Base-by-base conservation (phyloP, 2,329 filamentous ascomycete genomes). In the Xylariaceae sp. region DNA sequence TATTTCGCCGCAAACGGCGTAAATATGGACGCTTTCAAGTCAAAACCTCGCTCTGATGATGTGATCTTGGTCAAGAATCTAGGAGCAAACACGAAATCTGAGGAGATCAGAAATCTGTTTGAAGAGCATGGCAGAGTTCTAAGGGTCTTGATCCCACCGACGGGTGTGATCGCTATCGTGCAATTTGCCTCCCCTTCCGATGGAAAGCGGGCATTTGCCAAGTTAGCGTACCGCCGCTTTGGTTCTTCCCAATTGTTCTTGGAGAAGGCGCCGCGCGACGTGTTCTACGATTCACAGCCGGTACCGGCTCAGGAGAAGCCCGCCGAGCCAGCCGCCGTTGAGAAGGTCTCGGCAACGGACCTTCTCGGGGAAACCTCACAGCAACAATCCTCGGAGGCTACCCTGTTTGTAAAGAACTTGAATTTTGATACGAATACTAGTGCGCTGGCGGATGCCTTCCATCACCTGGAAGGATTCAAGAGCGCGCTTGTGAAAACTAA, bases 51-150 rank as follows among this genome's bases (percentile, higher is more conserved):
- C 70, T 93, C 93, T 61, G 92, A 97, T 72, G 88, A 85, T 17
- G 86, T 88, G 48, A 92, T 99, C 53, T 77, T 99, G 55, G 89
- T 97, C 51, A 99, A 99, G 77, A 97, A 97, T 73, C 92, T 99
- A 68, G 87, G 92, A 0, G 92, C 88, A 70, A 89, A 90, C 55
- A 92, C 91, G 30, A 88, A 86, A 53, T 77, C 84, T 55, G 88
- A 92, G 57, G 92, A 97, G 72, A 76, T 97, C 45, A 85, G 86
- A 66, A 86, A 84, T 60, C 76, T 96, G 61, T 94, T 97, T 69
- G 89, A 93, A 71, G 89, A 92, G 69, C 91, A 90, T 72, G 94
- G 94, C 23, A 84, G 88, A 58, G 82, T 97, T 18, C 82, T 87
- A 63, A 86, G 86, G 69, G 86, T 97, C 55, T 78, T 99, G 62